phyloP scores from a whole-genome alignment of 1,284 basidiomycete genomes.

The Cryptococcus sp. region DNA sequence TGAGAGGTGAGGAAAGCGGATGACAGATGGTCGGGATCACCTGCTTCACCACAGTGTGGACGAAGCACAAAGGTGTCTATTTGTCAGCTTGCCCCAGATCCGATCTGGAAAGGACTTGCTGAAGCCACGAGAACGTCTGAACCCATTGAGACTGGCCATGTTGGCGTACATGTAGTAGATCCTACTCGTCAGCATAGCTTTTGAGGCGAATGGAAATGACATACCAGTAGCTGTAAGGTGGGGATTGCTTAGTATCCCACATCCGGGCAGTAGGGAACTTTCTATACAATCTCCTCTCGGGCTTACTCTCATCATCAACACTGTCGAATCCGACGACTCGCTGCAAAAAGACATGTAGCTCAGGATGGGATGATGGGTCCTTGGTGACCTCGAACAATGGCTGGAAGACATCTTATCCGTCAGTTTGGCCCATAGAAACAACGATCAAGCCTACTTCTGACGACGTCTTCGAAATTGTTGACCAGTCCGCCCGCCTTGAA shows the following conservation, averaged over 20 bases:
- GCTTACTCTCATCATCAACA: constrained; percentile 96
- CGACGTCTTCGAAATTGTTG: constrained; percentile 84
- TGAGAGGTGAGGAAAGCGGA: constrained; percentile 94
- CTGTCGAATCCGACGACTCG: constrained; percentile 94
- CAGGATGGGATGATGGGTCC: constrained; percentile 83
- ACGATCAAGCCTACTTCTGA: constrained; percentile 63
- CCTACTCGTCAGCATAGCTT: constrained; percentile 51
- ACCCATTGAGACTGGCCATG: constrained; percentile 89
- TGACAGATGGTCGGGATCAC: constrained; percentile 95
- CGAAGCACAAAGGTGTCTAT: constrained; percentile 92
- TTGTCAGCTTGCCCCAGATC: neutral
- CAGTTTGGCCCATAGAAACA: constrained; percentile 1
- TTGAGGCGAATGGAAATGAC: constrained; percentile 18
- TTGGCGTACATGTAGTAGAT: constrained; percentile 98
- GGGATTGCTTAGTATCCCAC: constrained; percentile 86
- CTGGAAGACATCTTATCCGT: constrained; percentile 71
- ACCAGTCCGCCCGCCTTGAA: constrained; percentile 89
- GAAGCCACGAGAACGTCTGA: constrained; percentile 82
- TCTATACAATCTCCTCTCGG: constrained; percentile 83
- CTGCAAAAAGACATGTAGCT: constrained; percentile 92
- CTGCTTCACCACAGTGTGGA: constrained; percentile 96
- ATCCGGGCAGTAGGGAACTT: constrained; percentile 92
- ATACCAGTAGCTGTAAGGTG: constrained; percentile 91
- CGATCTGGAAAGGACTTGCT: constrained; percentile 66
- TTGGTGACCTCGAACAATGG: constrained; percentile 96